phyloP scores from a whole-genome alignment of 2,329 filamentous ascomycete genomes.

The Scleromitrula shiraiana region DNA sequence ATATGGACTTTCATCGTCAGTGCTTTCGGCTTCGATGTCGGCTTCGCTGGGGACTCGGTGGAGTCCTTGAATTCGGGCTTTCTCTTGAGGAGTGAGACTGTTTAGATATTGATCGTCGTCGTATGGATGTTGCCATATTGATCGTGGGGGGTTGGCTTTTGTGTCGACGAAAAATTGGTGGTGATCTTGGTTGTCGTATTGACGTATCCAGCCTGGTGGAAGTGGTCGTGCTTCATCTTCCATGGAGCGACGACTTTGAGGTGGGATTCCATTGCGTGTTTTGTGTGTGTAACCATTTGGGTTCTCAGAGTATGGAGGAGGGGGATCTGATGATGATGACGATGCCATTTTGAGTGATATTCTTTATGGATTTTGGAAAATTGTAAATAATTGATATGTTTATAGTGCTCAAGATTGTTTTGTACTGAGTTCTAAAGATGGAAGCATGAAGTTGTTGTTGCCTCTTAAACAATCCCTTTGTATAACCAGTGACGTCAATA shows the following conservation, averaged over 20 bases:
- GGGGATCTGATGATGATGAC: constrained; percentile 18
- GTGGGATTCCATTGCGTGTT: constrained; percentile 45
- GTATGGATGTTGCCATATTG: constrained; percentile 54
- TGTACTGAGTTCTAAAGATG: no score
- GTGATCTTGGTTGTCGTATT: constrained; percentile 43
- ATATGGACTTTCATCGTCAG: constrained; percentile 38
- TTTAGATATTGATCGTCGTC: constrained; percentile 48
- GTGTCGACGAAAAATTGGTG: constrained; percentile 60
- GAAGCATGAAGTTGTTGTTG: no score
- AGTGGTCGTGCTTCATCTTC: constrained; percentile 50
- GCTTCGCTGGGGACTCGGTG: constrained; percentile 30
- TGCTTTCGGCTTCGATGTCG: constrained; percentile 38
- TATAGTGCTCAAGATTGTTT: no score
- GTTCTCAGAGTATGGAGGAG: constrained; percentile 32
- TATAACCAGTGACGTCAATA: no score
- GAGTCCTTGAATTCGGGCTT: constrained; percentile 37
- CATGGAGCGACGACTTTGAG: constrained; percentile 46
- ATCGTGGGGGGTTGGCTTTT: constrained; percentile 42
- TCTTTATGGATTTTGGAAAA: no score
- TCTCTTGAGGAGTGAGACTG: constrained; percentile 40
- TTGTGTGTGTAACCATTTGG: constrained; percentile 23
- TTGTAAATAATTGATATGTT: no score
- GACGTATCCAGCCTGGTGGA: constrained; percentile 48
- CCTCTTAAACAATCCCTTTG: no score
- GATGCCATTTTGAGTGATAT: not conserved